These are phyloP conservation scores for Aureobasidium melanogenum DNA, from an alignment of 2,329 filamentous ascomycete genomes.

Conservation along the genomic window DNA sequence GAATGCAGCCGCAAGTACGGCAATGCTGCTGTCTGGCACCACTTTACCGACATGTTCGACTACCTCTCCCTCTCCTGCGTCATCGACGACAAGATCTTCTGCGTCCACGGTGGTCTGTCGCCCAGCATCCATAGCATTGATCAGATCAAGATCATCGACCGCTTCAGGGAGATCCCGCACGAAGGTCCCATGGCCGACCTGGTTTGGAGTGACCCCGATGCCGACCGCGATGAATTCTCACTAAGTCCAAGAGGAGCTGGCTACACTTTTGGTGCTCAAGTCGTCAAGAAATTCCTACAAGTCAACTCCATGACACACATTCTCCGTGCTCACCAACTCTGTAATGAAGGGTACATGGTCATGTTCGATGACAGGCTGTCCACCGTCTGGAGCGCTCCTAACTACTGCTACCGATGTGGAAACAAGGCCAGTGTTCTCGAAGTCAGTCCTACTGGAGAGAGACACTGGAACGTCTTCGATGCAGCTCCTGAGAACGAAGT, in stretches of 20 bases:
- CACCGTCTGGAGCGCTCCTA: conserved; percentile 71
- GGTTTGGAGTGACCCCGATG: conserved; percentile 96
- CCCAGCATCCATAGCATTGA: conserved; percentile 90
- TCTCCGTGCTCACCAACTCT: conserved; percentile 92
- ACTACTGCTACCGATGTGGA: conserved; percentile 55
- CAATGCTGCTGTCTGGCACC: conserved; percentile 98
- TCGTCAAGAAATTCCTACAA: conserved; percentile 95
- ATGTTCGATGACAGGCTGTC: conserved; percentile 90
- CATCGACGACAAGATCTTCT: conserved; percentile 98
- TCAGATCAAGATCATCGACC: conserved; percentile 99
- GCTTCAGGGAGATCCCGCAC: conserved; percentile 96
- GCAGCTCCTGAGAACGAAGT: conserved; percentile 92
- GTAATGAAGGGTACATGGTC: conserved; percentile 95
- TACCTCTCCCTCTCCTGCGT: conserved; percentile 94
- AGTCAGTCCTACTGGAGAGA: conserved; percentile 84
- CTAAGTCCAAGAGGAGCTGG: conserved; percentile 87
- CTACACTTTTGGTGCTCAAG: conserved; percentile 95
- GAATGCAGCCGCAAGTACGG: conserved; percentile 97
- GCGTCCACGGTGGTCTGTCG: conserved; percentile 75
- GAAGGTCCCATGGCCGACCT: conserved; percentile 99
- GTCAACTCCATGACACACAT: conserved; percentile 99
- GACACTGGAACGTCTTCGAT: conserved; percentile 97
- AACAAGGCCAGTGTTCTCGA: conserved; percentile 97
- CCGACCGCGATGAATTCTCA: conserved; percentile 95
- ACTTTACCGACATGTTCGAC: conserved; percentile 99